A percentile compares a stretch with the other conserved stretches of the same genome.
Evolutionary conservation across 2,329 filamentous ascomycete species (phyloP).

Genomic region (Cladosporium sp.): DNA sequence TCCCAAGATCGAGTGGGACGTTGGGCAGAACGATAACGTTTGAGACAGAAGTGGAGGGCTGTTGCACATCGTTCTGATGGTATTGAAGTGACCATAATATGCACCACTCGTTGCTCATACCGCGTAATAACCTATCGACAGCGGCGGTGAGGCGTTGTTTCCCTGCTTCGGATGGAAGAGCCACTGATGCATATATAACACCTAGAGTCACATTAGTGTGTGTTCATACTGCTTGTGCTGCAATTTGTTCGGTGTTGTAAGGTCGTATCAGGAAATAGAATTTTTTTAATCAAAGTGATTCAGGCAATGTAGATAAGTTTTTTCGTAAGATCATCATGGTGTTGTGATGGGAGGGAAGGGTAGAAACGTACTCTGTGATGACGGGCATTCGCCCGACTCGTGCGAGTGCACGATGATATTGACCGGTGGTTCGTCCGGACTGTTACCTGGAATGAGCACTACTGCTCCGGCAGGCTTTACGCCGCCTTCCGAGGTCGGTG

Average conservation of each 20-base stretch:
- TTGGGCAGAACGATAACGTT: slow-evolving; percentile 44
- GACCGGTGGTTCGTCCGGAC: slow-evolving; percentile 45
- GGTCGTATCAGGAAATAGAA: slow-evolving; percentile 69
- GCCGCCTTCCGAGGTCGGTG: slow-evolving; percentile 65
- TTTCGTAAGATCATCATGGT: slow-evolving; percentile 78
- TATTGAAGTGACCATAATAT: slow-evolving; percentile 53
- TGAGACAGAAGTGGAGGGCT: slow-evolving; percentile 16
- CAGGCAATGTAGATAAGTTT: slow-evolving; percentile 99
- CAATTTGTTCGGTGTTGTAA: slow-evolving; percentile 16
- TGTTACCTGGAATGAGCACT: slow-evolving; percentile 55
- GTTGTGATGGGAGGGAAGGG: slow-evolving; percentile 14
- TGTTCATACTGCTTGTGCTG: not conserved
- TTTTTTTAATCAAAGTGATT: slow-evolving; percentile 74
- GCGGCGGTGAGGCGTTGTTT: slow-evolving; percentile 36
- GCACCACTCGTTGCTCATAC: slow-evolving; percentile 24
- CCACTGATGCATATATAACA: slow-evolving; percentile 53
- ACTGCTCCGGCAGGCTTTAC: slow-evolving; percentile 70
- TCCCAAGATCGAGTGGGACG: slow-evolving; percentile 60
- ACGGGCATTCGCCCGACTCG: slow-evolving; percentile 87
- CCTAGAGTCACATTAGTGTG: slow-evolving; percentile 41
- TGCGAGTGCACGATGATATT: slow-evolving; percentile 72
- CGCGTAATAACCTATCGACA: slow-evolving; percentile 40
- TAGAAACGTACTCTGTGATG: slow-evolving; percentile 75
- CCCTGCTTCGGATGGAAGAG: slow-evolving; percentile 32
- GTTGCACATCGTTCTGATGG: slow-evolving; percentile 37